These are phyloP conservation scores for Naganishia sp. DNA, from an alignment of 1,284 basidiomycete genomes.

Conservation along the genomic window DNA sequence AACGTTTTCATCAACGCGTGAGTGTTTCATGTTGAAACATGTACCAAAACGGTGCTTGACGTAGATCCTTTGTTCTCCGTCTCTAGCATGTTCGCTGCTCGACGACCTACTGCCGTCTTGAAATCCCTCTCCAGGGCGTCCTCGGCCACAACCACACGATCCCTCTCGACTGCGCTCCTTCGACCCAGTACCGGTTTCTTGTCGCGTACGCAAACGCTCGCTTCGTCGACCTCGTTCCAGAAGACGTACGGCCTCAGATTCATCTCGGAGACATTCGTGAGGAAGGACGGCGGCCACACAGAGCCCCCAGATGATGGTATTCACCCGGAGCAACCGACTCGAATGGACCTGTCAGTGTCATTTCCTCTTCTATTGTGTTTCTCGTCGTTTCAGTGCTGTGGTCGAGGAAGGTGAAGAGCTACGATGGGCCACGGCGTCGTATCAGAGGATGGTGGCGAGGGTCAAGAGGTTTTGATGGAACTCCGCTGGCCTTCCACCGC, in stretches of 20 bases:
- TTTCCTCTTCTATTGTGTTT: constrained; percentile 6
- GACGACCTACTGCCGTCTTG: constrained; percentile 9
- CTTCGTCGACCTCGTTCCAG: background rate
- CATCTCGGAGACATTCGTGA: constrained; percentile 26
- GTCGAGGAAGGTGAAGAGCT: too few relatives aligned
- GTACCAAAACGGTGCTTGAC: background rate
- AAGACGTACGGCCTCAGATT: constrained; percentile 10
- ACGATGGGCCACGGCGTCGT: too few relatives aligned
- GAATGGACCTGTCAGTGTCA: constrained; percentile 37
- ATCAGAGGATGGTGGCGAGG: too few relatives aligned
- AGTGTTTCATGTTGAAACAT: constrained; percentile 1
- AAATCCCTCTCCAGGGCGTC: constrained; percentile 8
- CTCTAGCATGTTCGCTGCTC: constrained; percentile 18
- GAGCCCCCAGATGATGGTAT: constrained; percentile 34
- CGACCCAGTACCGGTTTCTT: constrained; percentile 12
- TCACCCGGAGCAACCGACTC: constrained; percentile 31
- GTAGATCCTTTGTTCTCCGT: too few relatives aligned
- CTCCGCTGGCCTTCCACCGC: too few relatives aligned
- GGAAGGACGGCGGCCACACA: constrained; percentile 30
- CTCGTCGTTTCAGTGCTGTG: background rate
- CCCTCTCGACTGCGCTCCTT: constrained; percentile 21
- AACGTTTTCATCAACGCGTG: background rate
- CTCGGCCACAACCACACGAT: constrained; percentile 1
- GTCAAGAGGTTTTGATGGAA: too few relatives aligned
- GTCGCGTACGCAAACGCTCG: constrained; percentile 1